These are phyloP conservation scores for Peronosclerospora sorghi DNA, from an alignment of 352 stramenopile genomes.

Conservation along the genomic window DNA sequence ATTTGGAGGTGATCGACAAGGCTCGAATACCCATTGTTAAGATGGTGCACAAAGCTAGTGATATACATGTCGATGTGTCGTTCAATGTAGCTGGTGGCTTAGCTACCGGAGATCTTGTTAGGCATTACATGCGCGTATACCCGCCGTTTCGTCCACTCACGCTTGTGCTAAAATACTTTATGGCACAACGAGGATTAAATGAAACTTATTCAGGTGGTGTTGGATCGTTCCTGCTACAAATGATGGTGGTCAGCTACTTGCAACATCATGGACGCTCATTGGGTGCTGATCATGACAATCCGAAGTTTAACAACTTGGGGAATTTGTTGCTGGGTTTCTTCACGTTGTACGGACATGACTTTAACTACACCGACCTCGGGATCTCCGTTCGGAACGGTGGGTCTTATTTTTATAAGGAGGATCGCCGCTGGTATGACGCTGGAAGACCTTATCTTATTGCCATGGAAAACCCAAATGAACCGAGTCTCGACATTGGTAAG, in stretches of 20 bases:
- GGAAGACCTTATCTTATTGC: slow-evolving; percentile 80
- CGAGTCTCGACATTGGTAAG: slow-evolving; percentile 84
- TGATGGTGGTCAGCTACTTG: slow-evolving; percentile 93
- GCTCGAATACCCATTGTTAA: slow-evolving; percentile 94
- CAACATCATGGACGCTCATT: slow-evolving; percentile 79
- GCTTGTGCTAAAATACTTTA: slow-evolving; percentile 94
- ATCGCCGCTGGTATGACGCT: slow-evolving; percentile 52
- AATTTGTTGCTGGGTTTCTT: slow-evolving; percentile 91
- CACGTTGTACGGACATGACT: slow-evolving; percentile 89
- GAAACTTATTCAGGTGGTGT: slow-evolving; percentile 92
- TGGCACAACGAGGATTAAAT: slow-evolving; percentile 87
- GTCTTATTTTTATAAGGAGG: slow-evolving; percentile 88
- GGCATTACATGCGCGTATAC: slow-evolving; percentile 86
- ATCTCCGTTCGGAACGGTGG: slow-evolving; percentile 90
- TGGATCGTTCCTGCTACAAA: slow-evolving; percentile 89
- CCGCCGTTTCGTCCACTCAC: slow-evolving; percentile 88
- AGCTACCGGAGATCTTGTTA: slow-evolving; percentile 82
- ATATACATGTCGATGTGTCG: slow-evolving; percentile 88
- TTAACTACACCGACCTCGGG: slow-evolving; percentile 88
- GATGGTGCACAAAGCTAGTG: slow-evolving; percentile 84
- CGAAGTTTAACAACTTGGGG: slow-evolving; percentile 84
- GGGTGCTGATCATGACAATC: slow-evolving; percentile 39
- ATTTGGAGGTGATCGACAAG: slow-evolving; percentile 92
- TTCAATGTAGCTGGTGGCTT: slow-evolving; percentile 84
- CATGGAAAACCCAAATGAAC: slow-evolving; percentile 92